Base-by-base conservation (phyloP, 1,284 basidiomycete genomes). In the Hemileia vastatrix region DNA sequence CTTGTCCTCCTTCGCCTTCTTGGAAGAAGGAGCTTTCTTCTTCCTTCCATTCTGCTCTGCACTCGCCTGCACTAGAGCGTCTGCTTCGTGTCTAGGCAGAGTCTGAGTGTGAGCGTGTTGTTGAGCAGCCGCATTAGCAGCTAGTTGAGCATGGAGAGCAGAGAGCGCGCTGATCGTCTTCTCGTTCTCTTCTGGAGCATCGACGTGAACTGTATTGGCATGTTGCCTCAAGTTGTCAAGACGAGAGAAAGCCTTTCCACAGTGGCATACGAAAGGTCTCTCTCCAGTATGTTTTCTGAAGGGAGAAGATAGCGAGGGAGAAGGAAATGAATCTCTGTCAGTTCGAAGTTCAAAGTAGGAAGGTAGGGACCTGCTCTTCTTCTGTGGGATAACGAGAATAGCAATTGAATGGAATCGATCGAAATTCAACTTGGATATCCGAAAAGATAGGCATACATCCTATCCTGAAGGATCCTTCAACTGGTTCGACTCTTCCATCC, bases 151-250 rank as follows among this genome's bases (percentile, higher is more conserved):
- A 69, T 95, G 91, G 32, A 94, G 82, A 2, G 84, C 83, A 36
- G 87, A 87, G 64, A 95, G 84, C 63, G 90, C 87, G 67, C 86
- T 84, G 83, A 94, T 89, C 88, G 93, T 92, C 49, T 82, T 79
- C 75, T 93, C 89, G 80, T 96, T 97, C 74, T 86, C 82, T 0
- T 88, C 86, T 0, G 76, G 70, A 77, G 87, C 88, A 73, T 95
- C 90, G 24, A 90, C 85, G 73, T 97, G 93, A 1, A 95, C 91
- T 2, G 92, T 95, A 78, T 93, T 88, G 0, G 92, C 89, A 77
- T 97, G 93, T 73, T 96, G 93, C 51, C 93, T 85, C 9, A 97
- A 83, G 75, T 97, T 97, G 79, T 97, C 93, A 72, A 96, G 85
- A 23, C 93, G 86, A 15, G 90, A 94, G 75, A 97, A 96, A 65